Evolutionary conservation across 208 protist species (phyloP), one percentile per base, ranked within the genome.

Genomic region (Trypanosoma rangeli): DNA sequence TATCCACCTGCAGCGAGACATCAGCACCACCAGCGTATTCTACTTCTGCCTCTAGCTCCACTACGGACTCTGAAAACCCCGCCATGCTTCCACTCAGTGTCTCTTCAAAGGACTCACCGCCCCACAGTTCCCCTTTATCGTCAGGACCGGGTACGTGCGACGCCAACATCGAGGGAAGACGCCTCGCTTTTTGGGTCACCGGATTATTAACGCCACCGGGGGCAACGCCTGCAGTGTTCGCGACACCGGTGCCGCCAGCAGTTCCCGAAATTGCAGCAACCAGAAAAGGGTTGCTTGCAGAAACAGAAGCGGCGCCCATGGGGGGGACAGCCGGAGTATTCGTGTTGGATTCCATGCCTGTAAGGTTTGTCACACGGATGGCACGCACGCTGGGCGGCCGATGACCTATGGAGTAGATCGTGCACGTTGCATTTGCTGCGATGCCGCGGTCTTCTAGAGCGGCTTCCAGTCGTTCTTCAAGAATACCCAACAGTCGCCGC

Each of bases 391-490:
- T 72, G 4, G 90, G 90, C 5, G 83, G 84, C 26, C 73, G 81
- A 10, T 76, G 73, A 5, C 90, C 90, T 61, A 92, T 68, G 20
- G 85, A 86, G 39, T 83, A 66, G 26, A 95, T 70, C 29, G 75
- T 80, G n/a, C 87, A 89, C 31, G 84, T 78, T 0, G 86, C 83
- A 49, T 81, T 88, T 26, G 82, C 76, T 16, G 90, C 87, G 42
- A 95, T 80, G 39, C 90, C 90, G 31, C 87, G 82, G 69, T 95
- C 90, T 58, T 95, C 87, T 37, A 95, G 75, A 31, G 81, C 13
- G n/a, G 87, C 90, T 44, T 83, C 86, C 44, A 95, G 78, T 24
- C 84, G 80, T 66, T 92, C 89, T 67, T 95, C 89, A 33, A 92
- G 31, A 28, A 60, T 9, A n/a, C 22, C 26, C 18, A 81, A 15